Evolutionary conservation across 192 early-diverging fungal genomes (phyloP).

Genomic region (Coemansia sp.): DNA sequence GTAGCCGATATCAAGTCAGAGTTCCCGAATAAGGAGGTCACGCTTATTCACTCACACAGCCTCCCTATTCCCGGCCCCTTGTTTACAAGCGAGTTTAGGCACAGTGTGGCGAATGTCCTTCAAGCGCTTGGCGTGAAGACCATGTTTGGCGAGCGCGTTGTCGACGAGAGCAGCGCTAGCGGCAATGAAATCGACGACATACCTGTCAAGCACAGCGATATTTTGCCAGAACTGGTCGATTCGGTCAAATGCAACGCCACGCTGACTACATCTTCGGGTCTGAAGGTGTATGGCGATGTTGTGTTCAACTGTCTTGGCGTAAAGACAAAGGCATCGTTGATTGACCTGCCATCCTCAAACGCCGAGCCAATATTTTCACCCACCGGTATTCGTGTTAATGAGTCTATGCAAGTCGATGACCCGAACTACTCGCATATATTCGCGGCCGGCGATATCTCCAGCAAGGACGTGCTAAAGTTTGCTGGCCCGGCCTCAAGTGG

Average conservation of each 20-base stretch:
- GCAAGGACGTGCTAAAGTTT: slow-evolving; percentile 37
- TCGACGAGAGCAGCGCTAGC: slow-evolving; percentile 29
- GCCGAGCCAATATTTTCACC: slow-evolving; percentile 27
- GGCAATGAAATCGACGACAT: slow-evolving; percentile 11
- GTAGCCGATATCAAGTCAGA: slow-evolving; percentile 64
- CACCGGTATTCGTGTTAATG: slow-evolving; percentile 54
- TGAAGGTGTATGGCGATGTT: slow-evolving; percentile 30
- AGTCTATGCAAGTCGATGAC: slow-evolving; percentile 71
- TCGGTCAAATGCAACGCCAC: slow-evolving; percentile 41
- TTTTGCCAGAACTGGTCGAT: slow-evolving; percentile 52
- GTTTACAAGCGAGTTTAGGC: slow-evolving; percentile 61
- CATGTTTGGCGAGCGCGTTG: slow-evolving; percentile 57
- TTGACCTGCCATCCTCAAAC: slow-evolving; percentile 41
- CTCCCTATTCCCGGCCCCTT: slow-evolving; percentile 57
- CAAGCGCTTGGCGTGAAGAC: slow-evolving; percentile 51
- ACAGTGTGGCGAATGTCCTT: slow-evolving; percentile 42
- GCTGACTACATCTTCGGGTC: slow-evolving; percentile 30
- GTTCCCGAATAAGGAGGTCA: slow-evolving; percentile 44
- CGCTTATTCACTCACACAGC: slow-evolving; percentile 55
- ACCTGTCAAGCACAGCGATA: slow-evolving; percentile 39
- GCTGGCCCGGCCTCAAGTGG: slow-evolving; percentile 36
- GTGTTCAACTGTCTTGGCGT: slow-evolving; percentile 45
- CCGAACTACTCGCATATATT: slow-evolving; percentile 69
- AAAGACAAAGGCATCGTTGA: slow-evolving; percentile 31
- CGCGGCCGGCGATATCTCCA: slow-evolving; percentile 73